Base-by-base conservation (phyloP, 495 filamentous ascomycete species). In the Tuber calosporum region DNA sequence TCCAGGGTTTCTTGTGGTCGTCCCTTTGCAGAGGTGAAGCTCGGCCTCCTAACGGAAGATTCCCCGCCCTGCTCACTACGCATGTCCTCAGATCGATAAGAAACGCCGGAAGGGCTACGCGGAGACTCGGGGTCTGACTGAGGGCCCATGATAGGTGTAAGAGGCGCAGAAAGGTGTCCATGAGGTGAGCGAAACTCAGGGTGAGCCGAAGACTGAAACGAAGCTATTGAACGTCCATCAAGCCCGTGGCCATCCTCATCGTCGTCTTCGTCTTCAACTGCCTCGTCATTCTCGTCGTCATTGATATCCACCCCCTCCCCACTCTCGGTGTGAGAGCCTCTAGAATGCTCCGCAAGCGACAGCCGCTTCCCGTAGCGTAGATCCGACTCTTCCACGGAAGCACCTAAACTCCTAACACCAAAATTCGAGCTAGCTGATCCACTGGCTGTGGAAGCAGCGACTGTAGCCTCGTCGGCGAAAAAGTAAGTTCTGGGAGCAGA, bases 401-500 rank as follows among this genome's bases (percentile, higher is more conserved):
- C 82, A 80, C 53, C 69, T 70, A 82, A 80, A 69, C 77, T 77
- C 36, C 77, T 75, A 19, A 81, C 77, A 13, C 80, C 80, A 43
- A 81, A 81, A 8, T 45, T 73, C 22, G 69, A 70, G 45, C 34
- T 81, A 69, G 70, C 48, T 53, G 72, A 81, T 13, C 72, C 72
- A 83, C 78, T 39, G 74, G 82, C 73, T 75, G 82, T 75, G 36
- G 84, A 82, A n/a, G 85, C 82, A 73, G 85, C 84, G 68, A 88
- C 81, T 37, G 83, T 81, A 40, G 86, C 84, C 77, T 89, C 88
- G 73, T 87, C 86, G 72, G 84, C 84, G 58, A 89, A 79, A 73
- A 87, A 85, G 72, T 86, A 88, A 38, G 86, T 87, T 86, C 89
- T 88, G 36, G 86, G 85, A 48, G 85, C 82, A 72, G 75, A 77